These are phyloP conservation scores for Populus tremula DNA, from an alignment of 345 rosid genomes.

Conservation along the genomic window DNA sequence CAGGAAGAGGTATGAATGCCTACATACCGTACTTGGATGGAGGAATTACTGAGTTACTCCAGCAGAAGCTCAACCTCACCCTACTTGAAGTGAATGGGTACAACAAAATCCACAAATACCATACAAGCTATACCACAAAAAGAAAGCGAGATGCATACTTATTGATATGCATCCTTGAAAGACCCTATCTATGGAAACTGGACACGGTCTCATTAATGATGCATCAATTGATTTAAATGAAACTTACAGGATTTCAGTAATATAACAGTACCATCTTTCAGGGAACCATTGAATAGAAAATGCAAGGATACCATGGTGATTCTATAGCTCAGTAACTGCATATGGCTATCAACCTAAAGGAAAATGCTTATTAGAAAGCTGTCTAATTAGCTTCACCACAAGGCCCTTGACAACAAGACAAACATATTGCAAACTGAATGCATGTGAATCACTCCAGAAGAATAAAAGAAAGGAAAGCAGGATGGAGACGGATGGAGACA, in stretches of 20 bases:
- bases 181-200: constrained; percentile 5
- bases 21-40: constrained; percentile 95
- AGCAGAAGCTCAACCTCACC: constrained; percentile 98
- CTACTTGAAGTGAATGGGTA: constrained; percentile 84
- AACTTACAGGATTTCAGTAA: not conserved
- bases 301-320: not conserved
- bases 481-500: not conserved
- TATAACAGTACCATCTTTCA: not conserved
- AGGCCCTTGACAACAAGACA: not conserved
- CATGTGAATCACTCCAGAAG: not conserved
- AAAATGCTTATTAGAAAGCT: not conserved
- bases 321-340: not conserved
- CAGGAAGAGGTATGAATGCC: constrained; percentile 70
- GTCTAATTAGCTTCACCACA: not conserved
- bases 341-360: not conserved
- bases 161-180: constrained; percentile 23
- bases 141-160: constrained; percentile 25
- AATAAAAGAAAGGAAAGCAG: not conserved
- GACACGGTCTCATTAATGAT: not conserved
- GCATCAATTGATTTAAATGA: not conserved
- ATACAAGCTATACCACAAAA: constrained; percentile 44
- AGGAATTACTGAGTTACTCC: constrained; percentile 91
- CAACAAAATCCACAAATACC: constrained; percentile 52
- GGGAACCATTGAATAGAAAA: not conserved
- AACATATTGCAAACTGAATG: not conserved